phyloP scores from a whole-genome alignment of 768 basidiomycete species.

The Trametes meyenii region DNA sequence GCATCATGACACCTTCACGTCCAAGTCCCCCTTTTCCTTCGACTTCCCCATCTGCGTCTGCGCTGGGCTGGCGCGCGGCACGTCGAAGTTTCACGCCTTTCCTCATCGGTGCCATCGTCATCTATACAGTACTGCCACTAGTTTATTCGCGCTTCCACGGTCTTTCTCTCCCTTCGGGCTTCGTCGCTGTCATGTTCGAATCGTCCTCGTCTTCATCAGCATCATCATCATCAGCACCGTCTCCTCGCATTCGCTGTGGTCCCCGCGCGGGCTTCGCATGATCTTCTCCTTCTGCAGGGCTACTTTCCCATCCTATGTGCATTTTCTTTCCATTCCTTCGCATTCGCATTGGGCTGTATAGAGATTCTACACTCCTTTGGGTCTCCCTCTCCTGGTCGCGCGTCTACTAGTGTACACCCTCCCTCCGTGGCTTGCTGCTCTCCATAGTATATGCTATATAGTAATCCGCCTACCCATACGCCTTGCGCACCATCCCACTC shows the following conservation, averaged over 20 bases:
- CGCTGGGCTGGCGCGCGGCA: neutral
- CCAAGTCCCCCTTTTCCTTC: neutral
- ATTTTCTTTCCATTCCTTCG: neutral
- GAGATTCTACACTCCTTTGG: slow-evolving; percentile 7
- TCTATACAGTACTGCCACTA: slow-evolving; percentile 12
- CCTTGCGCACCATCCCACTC: too few species aligned
- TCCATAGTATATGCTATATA: too few species aligned
- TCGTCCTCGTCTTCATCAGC: neutral
- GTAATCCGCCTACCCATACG: too few species aligned
- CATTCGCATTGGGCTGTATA: slow-evolving; percentile 9
- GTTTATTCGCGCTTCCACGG: slow-evolving; percentile 1
- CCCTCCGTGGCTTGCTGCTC: neutral
- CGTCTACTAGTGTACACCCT: neutral
- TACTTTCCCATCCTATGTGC: neutral
- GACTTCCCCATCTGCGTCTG: neutral
- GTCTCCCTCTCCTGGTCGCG: neutral
- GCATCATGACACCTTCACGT: slow-evolving; percentile 1
- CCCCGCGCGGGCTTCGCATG: slow-evolving; percentile 2
- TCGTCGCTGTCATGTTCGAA: neutral
- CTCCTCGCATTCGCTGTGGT: slow-evolving; percentile 1
- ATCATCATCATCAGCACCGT: neutral
- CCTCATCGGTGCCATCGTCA: slow-evolving; percentile 8
- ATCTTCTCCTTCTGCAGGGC: neutral
- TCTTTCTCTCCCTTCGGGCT: neutral
- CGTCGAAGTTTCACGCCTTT: slow-evolving; percentile 1